Evolutionary conservation across 2,329 filamentous ascomycete genomes (phyloP), one percentile per base, ranked within the genome.

Genomic region (Colletotrichum camelliae): DNA sequence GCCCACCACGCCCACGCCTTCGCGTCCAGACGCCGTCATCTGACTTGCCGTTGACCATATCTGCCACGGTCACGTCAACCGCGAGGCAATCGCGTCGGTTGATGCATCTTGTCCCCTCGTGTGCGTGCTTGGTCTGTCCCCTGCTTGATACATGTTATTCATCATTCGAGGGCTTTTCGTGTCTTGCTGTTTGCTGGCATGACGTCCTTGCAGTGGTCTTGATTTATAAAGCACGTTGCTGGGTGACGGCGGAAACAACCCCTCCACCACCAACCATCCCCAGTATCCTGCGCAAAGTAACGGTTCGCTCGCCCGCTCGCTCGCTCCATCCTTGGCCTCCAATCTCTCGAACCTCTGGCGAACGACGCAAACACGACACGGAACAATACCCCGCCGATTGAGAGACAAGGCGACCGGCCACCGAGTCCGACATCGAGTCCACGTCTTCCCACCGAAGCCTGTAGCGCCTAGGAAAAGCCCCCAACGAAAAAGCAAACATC

Each of bases 181-280:
- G 16, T 67, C 24, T 10, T 31, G 39, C 64, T 60, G 55, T 24
- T 61, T 75, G 55, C 57, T 35, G 43, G 62, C 72, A 75, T 75
- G 60, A 76, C 70, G 70, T 76, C 74, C 70, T 65, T 31, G 43
- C 27, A 35, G 57, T 16, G 60, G 70, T 52, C 55, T 62, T 76
- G 74, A 69, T 75, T 75, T 73, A 68, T 73, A 75, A 75, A 68
- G 70, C 27, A 70, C 72, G 74, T 76, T 76, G 74, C 74, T 70
- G 61, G 71, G 74, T 76, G 66, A 76, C 74, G 52, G 43, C 62
- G 71, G 64, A 29, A 66, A 65, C 57, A 57, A 67, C 64, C 68
- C 69, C 62, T 72, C 70, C 57, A 73, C 70, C 43, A 48, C 65
- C 52, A 48, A 61, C 52, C 57, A 48, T 13, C 27, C 58, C n/a